A percentile compares a stretch with the other conserved stretches of the same genome.
phyloP scores from a whole-genome alignment of 2,329 filamentous ascomycete species.

The Fusarium domesticum region DNA sequence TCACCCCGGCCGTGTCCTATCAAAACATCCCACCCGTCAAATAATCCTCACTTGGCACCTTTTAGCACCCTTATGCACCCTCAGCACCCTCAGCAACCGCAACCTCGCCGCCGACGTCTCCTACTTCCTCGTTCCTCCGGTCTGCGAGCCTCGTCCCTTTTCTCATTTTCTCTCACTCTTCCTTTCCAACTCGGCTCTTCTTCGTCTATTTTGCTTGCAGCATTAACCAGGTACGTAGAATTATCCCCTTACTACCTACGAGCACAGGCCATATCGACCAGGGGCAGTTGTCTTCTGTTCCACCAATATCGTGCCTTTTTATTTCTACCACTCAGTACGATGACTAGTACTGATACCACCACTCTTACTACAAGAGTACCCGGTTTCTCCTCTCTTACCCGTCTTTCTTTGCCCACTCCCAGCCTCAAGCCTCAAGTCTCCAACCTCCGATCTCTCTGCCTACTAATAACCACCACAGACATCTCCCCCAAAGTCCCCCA shows the following conservation, averaged over 20 bases:
- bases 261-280: not conserved
- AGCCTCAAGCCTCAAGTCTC: slow-evolving; percentile 14
- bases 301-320: not conserved
- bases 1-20: slow-evolving; percentile 24
- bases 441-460: not conserved
- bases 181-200: slow-evolving; percentile 5
- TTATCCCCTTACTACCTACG: not conserved
- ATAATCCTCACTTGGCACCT: slow-evolving; percentile 28
- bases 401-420: slow-evolving; percentile 7
- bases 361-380: slow-evolving; percentile 5
- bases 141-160: slow-evolving; percentile 6
- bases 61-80: slow-evolving; percentile 4
- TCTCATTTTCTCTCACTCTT: slow-evolving; percentile 2
- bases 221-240: not conserved
- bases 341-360: too few relatives aligned
- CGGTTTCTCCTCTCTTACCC: slow-evolving; percentile 5
- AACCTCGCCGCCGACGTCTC: slow-evolving; percentile 20
- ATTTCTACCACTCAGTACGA: not conserved
- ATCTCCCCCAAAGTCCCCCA: slow-evolving; percentile 14
- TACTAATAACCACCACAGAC: not conserved
- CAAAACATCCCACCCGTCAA: slow-evolving; percentile 30
- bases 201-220: slow-evolving; percentile 2
- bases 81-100: slow-evolving; percentile 8
- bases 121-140: too few relatives aligned
- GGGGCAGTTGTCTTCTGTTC: not conserved